Evolutionary conservation across 129 eudicot species (phyloP).

Genomic region (Helianthus tuberosus): DNA sequence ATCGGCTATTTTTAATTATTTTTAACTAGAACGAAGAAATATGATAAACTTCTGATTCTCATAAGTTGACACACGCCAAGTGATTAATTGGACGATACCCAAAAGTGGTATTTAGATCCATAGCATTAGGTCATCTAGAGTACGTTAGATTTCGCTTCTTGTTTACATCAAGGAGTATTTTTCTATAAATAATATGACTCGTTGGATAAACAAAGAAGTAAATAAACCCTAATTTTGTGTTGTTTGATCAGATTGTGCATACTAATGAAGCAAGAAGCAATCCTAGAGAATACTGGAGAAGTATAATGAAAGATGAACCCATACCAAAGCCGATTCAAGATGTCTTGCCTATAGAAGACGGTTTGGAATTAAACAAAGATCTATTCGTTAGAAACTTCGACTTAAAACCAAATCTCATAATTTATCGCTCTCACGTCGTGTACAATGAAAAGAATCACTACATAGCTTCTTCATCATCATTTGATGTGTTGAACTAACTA

Average conservation of each 20-base stretch:
- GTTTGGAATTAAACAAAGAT: conserved; percentile 9
- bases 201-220: not conserved
- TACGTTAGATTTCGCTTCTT: not conserved
- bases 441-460: conserved; percentile 26
- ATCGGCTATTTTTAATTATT: not conserved
- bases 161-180: not conserved
- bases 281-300: conserved; percentile 62
- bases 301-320: conserved; percentile 56
- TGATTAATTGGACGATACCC: not conserved
- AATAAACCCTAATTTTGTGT: conserved; percentile 1
- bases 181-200: not conserved
- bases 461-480: conserved; percentile 24
- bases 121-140: not conserved
- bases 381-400: conserved; percentile 43
- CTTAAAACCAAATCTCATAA: conserved; percentile 36
- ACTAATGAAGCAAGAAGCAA: conserved; percentile 47
- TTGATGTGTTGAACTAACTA: conserved; percentile 23
- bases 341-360: conserved; percentile 30
- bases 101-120: not conserved
- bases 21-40: not conserved
- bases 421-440: conserved; percentile 47
- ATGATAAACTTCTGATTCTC: not conserved
- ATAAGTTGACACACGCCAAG: not conserved
- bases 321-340: conserved; percentile 61
- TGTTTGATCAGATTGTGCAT: conserved; percentile 38